phyloP scores from a whole-genome alignment of 192 early-diverging fungal genomes.

The Pilobolus umbonatus region DNA sequence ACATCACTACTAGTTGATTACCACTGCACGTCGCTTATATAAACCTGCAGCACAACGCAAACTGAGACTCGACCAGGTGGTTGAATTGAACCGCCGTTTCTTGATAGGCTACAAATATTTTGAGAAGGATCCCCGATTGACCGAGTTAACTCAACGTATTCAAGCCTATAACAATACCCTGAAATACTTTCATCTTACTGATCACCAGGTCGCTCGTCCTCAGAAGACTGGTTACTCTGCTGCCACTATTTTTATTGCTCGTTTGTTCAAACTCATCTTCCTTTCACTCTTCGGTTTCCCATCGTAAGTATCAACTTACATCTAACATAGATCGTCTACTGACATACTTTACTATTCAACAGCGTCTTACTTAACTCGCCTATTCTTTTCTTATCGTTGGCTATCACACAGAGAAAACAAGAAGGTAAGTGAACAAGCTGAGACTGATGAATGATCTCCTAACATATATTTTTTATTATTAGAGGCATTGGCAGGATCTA shows the following conservation, averaged over 20 bases:
- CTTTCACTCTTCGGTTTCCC: constrained; percentile 77
- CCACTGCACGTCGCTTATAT: constrained; percentile 89
- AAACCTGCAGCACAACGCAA: constrained; percentile 72
- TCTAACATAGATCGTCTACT: neutral
- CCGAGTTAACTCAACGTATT: constrained; percentile 65
- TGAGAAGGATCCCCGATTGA: constrained; percentile 73
- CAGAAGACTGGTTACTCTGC: constrained; percentile 61
- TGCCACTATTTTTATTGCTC: constrained; percentile 58
- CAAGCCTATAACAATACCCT: constrained; percentile 82
- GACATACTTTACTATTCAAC: neutral
- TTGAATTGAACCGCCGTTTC: constrained; percentile 89
- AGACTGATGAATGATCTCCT: too few species aligned
- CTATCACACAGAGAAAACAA: constrained; percentile 29
- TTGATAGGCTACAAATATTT: constrained; percentile 74
- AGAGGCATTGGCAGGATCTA: constrained; percentile 82
- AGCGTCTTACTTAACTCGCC: constrained; percentile 44
- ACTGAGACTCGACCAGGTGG: constrained; percentile 74
- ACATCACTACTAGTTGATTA: constrained; percentile 54
- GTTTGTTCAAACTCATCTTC: constrained; percentile 64
- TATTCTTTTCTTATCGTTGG: constrained; percentile 18
- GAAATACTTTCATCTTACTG: constrained; percentile 85
- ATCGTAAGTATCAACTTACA: constrained; percentile 53
- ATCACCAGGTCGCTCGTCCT: constrained; percentile 90
- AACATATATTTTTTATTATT: neutral
- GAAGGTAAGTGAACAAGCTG: constrained; percentile 12